Base-by-base conservation (phyloP, 176 grass and related monocot species). In the Dactylis glomerata region DNA sequence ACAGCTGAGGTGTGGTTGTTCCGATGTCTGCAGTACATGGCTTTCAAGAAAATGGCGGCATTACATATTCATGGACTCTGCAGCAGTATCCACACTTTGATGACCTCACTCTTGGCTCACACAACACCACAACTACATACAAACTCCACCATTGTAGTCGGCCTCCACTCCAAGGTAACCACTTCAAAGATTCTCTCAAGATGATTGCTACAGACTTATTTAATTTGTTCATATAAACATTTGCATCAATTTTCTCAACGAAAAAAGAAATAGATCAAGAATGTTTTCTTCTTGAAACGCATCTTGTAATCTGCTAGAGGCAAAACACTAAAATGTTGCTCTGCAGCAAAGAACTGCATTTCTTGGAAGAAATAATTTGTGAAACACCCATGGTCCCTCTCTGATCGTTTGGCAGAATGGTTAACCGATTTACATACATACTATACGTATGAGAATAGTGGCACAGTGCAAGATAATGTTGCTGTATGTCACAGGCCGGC, bases 21-120 rank as follows among this genome's bases (percentile, higher is more conserved):
- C 78, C 77, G 16, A 76, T 50, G 70, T 85, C 80, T 40, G 74
- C 64, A 36, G 32, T 36, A 67, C 64, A 67, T 32, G 61, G 0
- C 61, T 64, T 64, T 17, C 14, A 64, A 64, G 28, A 64, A 63
- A 64, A 64, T 64, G 28, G 6, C 61, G 17, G 61, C 61, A 64
- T 15, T 31, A 30, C 24, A 61, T 28, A 61, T n/a, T n/a, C 57
- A 61, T 64, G 28, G 27, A 64, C 28, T 30, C 4, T 64, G 14
- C 61, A 64, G 28, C 61, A 64, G 28, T 64, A 65, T 65, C 5
- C 59, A 0, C 6, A 0, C 6, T 57, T 41, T 69, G 82, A 69
- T 85, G 87, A 81, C 77, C 68, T 81, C 87, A 76, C 77, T 17
- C 67, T 54, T 30, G 64, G n/a, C 80, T 59, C 82, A 59, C 82